phyloP scores from a whole-genome alignment of 139 green algal genomes.

The Ettlia oleoabundans region DNA sequence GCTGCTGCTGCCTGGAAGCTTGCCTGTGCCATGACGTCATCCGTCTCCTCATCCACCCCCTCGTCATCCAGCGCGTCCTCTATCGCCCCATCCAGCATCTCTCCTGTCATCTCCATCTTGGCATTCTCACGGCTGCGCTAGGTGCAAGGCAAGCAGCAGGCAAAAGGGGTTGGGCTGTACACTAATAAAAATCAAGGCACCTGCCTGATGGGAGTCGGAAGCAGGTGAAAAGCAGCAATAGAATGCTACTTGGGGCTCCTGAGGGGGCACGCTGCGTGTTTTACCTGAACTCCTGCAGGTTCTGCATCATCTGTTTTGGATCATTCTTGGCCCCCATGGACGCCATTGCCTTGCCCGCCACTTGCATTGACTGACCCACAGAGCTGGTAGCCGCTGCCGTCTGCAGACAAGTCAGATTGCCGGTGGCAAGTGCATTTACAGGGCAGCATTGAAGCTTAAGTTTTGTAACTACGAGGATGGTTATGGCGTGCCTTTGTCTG shows the following conservation, averaged over 20 bases:
- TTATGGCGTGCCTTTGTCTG: too few relatives aligned
- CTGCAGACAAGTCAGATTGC: slow-evolving; percentile 60
- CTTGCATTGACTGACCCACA: slow-evolving; percentile 62
- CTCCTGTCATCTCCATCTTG: slow-evolving; percentile 70
- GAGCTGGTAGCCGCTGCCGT: slow-evolving; percentile 67
- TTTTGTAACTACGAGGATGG: neutral
- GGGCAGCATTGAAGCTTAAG: too few relatives aligned
- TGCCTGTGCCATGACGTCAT: slow-evolving; percentile 73
- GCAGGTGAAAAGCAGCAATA: too few relatives aligned
- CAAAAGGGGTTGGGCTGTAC: neutral
- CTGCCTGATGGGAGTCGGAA: too few relatives aligned
- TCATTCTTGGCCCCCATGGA: slow-evolving; percentile 59
- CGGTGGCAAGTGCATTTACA: too few relatives aligned
- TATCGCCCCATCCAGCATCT: slow-evolving; percentile 78
- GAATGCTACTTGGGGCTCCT: too few relatives aligned
- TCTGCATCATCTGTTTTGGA: slow-evolving; percentile 60
- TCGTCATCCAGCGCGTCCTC: slow-evolving; percentile 74
- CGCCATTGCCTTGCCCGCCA: slow-evolving; percentile 68
- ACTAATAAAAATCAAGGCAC: too few relatives aligned
- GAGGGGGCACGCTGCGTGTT: too few relatives aligned
- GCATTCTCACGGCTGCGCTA: slow-evolving; percentile 58
- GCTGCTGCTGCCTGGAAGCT: too few relatives aligned
- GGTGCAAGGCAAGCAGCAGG: neutral
- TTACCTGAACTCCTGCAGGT: slow-evolving; percentile 11
- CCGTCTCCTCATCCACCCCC: slow-evolving; percentile 69